Evolutionary conservation across 345 rosid genomes (phyloP).

Genomic region (rapeseed (Brassica napus)): DNA sequence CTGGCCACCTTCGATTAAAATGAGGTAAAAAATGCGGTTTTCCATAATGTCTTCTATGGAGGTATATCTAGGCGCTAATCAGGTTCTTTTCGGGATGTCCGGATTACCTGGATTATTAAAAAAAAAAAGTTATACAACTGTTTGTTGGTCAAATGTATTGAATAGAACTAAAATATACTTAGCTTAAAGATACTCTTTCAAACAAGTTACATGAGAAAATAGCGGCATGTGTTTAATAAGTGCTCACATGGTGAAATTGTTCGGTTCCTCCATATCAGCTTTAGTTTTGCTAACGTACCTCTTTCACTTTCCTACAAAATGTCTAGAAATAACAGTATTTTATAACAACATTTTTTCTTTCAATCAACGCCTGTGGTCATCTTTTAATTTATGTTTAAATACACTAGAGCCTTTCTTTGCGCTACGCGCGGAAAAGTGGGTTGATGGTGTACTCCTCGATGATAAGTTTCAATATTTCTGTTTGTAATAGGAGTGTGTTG

Average conservation of each 20-base stretch:
- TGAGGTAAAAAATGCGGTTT: no score
- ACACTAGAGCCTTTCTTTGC: no score
- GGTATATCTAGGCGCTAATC: no score
- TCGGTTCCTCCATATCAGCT: background rate
- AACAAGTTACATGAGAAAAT: background rate
- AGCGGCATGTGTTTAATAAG: constrained; percentile 5
- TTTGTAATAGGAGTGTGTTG: no score
- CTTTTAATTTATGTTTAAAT: background rate
- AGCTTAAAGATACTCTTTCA: background rate
- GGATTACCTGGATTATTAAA: no score
- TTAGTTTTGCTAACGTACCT: background rate
- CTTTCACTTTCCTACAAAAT: background rate
- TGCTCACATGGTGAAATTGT: background rate
- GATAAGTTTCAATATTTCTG: no score
- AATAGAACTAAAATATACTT: background rate
- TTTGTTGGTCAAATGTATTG: background rate
- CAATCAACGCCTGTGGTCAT: background rate
- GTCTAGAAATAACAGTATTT: background rate
- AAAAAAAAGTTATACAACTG: no score
- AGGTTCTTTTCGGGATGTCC: no score
- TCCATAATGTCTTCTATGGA: no score
- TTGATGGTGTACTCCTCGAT: no score
- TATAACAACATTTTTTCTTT: background rate
- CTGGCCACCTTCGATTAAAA: no score
- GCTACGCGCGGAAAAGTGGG: no score